A percentile compares a stretch with the other conserved stretches of the same genome.
Conservation (phyloP, 2,329 filamentous ascomycete genomes). For the Aureobasidium melanogenum region DNA sequence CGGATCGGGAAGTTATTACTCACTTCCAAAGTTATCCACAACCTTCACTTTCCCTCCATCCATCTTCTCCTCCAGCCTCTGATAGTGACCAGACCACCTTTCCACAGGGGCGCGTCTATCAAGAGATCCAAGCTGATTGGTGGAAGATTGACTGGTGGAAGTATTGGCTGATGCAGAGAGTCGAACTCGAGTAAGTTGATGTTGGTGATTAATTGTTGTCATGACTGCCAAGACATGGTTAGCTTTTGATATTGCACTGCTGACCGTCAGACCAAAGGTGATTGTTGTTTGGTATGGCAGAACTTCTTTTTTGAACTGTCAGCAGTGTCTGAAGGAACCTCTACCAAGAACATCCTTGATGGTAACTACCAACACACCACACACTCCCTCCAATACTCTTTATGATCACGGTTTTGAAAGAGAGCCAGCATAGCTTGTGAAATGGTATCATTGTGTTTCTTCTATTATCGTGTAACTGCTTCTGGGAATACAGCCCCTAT, state of each 20-base stretch:
- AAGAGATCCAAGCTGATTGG: not conserved
- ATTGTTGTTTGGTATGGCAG: not conserved
- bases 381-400: not conserved
- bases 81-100: not conserved
- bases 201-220: not conserved
- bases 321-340: too few species aligned
- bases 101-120: not conserved
- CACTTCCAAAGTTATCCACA: not conserved
- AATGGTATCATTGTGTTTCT: not conserved
- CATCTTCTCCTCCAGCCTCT: not conserved
- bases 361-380: not conserved
- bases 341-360: not conserved
- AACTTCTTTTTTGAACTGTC: not conserved
- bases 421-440: not conserved
- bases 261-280: not conserved
- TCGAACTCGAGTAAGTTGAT: not conserved
- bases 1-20: not conserved
- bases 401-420: too few species aligned
- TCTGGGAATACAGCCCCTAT: slow-evolving; percentile 36
- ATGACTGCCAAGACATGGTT: not conserved
- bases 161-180: too few species aligned
- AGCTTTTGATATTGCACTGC: not conserved
- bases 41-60: not conserved
- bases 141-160: too few species aligned
- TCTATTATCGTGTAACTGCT: slow-evolving; percentile 10